Evolutionary conservation across 2,329 filamentous ascomycete genomes (phyloP).

Genomic region (Penicillium thymicola): DNA sequence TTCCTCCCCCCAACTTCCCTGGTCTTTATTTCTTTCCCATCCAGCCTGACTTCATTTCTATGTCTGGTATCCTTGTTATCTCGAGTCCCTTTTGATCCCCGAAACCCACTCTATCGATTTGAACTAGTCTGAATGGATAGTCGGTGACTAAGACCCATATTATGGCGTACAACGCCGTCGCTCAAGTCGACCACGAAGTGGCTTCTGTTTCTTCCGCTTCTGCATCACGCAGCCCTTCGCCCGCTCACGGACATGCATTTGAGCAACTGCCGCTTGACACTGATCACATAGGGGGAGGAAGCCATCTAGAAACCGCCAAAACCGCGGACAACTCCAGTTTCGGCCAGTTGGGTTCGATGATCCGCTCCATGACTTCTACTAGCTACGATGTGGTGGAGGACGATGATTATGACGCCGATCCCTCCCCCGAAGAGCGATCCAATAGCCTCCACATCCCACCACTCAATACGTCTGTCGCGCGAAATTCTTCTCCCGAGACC

Average conservation of each 20-base stretch:
- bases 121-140: constrained; percentile 17
- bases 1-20: background rate
- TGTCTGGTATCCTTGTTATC: background rate
- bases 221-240: constrained; percentile 32
- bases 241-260: constrained; percentile 24
- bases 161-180: constrained; percentile 46
- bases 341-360: constrained; percentile 31
- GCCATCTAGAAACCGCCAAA: constrained; percentile 29
- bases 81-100: background rate
- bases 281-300: constrained; percentile 31
- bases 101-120: background rate
- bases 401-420: constrained; percentile 45
- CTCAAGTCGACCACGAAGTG: constrained; percentile 41
- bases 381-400: constrained; percentile 48
- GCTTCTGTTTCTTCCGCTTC: constrained; percentile 38
- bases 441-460: constrained; percentile 28
- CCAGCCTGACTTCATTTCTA: background rate
- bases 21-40: background rate
- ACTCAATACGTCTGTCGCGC: constrained; percentile 26
- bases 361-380: constrained; percentile 37
- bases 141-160: constrained; percentile 10
- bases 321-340: constrained; percentile 25
- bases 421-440: constrained; percentile 20
- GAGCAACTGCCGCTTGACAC: constrained; percentile 31
- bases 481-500: constrained; percentile 30